A percentile compares a stretch with the other conserved stretches of the same genome.
Conservation (phyloP, 169 alveolate genomes). For the Plasmodium chabaudi region DNA sequence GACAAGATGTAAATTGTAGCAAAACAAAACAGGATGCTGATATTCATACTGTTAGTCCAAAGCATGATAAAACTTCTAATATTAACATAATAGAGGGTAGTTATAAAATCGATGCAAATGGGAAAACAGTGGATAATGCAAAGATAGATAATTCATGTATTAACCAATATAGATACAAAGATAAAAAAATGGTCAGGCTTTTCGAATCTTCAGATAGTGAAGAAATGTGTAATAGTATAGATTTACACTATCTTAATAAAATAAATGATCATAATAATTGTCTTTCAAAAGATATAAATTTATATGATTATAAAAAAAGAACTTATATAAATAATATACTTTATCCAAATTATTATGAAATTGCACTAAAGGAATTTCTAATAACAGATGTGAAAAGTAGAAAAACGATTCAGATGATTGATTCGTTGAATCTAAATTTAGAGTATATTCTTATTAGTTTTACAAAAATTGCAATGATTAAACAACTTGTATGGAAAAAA, state of each 20-base stretch:
- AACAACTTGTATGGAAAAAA: slow-evolving; percentile 48
- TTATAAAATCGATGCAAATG: background rate
- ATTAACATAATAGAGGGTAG: too few relatives aligned
- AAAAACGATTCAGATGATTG: slow-evolving; percentile 7
- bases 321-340: slow-evolving; percentile 38
- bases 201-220: background rate
- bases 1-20: background rate
- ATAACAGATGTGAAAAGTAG: slow-evolving; percentile 17
- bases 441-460: slow-evolving; percentile 25
- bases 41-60: too few relatives aligned
- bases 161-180: too few relatives aligned
- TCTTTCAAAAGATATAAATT: background rate
- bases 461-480: slow-evolving; percentile 37
- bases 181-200: too few relatives aligned
- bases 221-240: slow-evolving; percentile 18
- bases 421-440: slow-evolving; percentile 21
- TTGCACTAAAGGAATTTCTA: slow-evolving; percentile 24
- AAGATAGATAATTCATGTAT: background rate
- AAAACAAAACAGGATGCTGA: too few relatives aligned
- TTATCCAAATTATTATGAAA: slow-evolving; percentile 33
- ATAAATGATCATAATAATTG: background rate
- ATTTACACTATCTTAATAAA: slow-evolving; percentile 5
- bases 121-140: background rate
- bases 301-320: background rate
- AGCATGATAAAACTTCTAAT: too few relatives aligned